Evolutionary conservation across 208 protist species (phyloP).

Genomic region (Histomonas meleagridis): DNA sequence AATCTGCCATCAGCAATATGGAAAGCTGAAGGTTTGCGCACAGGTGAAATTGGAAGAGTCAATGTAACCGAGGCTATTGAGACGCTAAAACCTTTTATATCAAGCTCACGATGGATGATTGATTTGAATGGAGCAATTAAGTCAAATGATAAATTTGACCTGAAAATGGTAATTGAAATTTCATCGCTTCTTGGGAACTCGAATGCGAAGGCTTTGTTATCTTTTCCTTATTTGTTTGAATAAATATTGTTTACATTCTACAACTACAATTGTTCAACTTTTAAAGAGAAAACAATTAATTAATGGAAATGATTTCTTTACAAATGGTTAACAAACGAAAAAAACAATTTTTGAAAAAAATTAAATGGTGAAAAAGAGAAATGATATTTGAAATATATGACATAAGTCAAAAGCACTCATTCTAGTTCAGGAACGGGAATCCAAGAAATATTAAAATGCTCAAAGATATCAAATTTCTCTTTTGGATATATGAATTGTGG

Average conservation of each 20-base stretch:
- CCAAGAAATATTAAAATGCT: no score
- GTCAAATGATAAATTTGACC: not conserved
- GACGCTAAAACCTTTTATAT: not conserved
- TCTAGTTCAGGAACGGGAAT: no score
- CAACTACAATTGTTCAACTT: no score
- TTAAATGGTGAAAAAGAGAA: no score
- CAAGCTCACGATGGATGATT: not conserved
- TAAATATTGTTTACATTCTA: not conserved
- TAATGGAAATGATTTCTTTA: no score
- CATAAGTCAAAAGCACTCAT: no score
- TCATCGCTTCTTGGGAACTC: not conserved
- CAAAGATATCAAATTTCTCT: no score
- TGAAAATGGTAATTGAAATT: not conserved
- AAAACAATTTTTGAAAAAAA: no score
- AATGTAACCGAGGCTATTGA: not conserved
- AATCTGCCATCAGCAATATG: not conserved
- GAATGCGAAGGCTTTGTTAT: not conserved
- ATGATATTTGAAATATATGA: no score
- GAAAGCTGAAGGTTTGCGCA: not conserved
- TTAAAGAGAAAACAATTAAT: no score
- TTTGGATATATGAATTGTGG: no score
- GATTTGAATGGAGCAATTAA: not conserved
- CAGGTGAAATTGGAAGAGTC: not conserved
- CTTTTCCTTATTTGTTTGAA: not conserved
- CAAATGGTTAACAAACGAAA: no score